A percentile compares a stretch with the other conserved stretches of the same genome.
Conservation (phyloP, 441 rosid genomes). For the Sinapis alba region DNA sequence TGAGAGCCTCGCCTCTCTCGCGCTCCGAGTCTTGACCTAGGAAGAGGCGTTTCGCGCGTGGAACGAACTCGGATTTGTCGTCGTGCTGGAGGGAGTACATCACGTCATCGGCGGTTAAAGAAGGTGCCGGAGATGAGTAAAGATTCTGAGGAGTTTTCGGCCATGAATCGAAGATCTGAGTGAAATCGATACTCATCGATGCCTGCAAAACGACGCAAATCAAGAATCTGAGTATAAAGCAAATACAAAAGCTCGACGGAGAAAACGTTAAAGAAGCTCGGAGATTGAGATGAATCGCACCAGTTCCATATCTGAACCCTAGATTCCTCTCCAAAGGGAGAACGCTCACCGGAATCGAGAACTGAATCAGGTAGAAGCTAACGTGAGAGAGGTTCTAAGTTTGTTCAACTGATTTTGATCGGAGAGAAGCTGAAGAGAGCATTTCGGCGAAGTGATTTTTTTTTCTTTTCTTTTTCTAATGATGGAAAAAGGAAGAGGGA, state of each 20-base stretch:
- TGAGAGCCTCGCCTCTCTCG: constrained; percentile 41
- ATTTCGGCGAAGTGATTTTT: constrained; percentile 14
- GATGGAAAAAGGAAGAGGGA: not conserved
- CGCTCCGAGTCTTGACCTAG: constrained; percentile 23
- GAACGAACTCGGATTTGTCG: constrained; percentile 47
- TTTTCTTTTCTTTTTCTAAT: not conserved
- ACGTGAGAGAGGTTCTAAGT: not conserved
- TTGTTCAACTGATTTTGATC: not conserved
- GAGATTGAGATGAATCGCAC: constrained; percentile 33
- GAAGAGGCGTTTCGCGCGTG: constrained; percentile 36
- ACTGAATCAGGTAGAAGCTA: not conserved
- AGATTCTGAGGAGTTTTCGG: constrained; percentile 17
- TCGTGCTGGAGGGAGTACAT: constrained; percentile 50
- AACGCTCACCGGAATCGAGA: constrained; percentile 1
- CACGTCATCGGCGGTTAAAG: constrained; percentile 22
- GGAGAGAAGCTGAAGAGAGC: not conserved
- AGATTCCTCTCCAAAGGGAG: constrained; percentile 18
- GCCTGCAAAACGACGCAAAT: constrained; percentile 35
- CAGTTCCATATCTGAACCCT: constrained; percentile 55
- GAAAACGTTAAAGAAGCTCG: not conserved
- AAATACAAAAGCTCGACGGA: not conserved
- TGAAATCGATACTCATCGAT: constrained; percentile 24
- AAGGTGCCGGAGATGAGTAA: constrained; percentile 10
- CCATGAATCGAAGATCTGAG: constrained; percentile 36
- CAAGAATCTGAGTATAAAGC: not conserved